These are phyloP conservation scores for Yarrowia divulgata DNA, from an alignment of 805 yeast species.

Conservation along the genomic window DNA sequence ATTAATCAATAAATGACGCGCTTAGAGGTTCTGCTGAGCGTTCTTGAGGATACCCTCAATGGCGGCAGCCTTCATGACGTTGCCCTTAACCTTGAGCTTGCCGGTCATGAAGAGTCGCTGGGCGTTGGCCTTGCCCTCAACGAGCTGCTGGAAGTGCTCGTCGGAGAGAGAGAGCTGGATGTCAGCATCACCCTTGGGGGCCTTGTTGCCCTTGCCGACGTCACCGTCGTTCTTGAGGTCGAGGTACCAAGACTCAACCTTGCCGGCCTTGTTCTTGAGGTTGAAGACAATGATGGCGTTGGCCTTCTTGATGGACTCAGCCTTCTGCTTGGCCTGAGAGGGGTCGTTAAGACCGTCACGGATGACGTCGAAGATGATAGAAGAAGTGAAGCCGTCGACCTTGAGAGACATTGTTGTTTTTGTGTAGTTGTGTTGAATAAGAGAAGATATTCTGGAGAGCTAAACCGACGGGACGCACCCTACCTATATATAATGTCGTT, in stretches of 20 bases:
- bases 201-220: constrained; percentile 54
- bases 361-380: constrained; percentile 52
- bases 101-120: constrained; percentile 86
- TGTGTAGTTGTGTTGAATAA: constrained; percentile 4
- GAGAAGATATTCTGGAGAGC: constrained; percentile 18
- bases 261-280: constrained; percentile 66
- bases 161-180: constrained; percentile 71
- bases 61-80: constrained; percentile 87
- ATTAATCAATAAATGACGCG: constrained; percentile 32
- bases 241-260: constrained; percentile 67
- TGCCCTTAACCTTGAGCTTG: constrained; percentile 84
- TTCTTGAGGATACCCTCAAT: constrained; percentile 72
- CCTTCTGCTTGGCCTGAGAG: constrained; percentile 44
- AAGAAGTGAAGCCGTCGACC: constrained; percentile 51
- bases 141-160: constrained; percentile 72
- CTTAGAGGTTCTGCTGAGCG: constrained; percentile 58
- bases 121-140: constrained; percentile 80
- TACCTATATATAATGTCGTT: constrained; percentile 29
- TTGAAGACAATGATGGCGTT: constrained; percentile 71
- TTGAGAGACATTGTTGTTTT: constrained; percentile 40
- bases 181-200: constrained; percentile 59
- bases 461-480: constrained; percentile 12
- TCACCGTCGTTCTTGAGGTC: constrained; percentile 70
- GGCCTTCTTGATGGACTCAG: constrained; percentile 55
- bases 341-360: constrained; percentile 48